phyloP scores from a whole-genome alignment of 2,329 filamentous ascomycete species.

The Calonectria fujianensis region DNA sequence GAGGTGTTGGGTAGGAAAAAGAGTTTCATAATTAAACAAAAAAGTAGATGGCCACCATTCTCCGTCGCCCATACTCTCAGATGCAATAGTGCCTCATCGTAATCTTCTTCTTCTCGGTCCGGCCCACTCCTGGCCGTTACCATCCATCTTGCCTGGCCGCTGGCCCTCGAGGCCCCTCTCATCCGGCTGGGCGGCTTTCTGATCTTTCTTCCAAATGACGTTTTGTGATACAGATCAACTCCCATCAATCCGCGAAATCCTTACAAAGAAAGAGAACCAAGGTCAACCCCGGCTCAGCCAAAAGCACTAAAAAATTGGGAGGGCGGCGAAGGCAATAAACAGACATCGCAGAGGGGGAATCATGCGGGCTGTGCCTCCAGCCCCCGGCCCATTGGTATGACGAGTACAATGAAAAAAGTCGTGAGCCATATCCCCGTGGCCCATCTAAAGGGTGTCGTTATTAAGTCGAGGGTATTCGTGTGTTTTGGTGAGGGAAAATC shows the following conservation, averaged over 20 bases:
- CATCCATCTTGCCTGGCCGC: slow-evolving; percentile 39
- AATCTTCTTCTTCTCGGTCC: slow-evolving; percentile 45
- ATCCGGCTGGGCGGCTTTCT: slow-evolving; percentile 48
- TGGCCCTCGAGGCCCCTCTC: slow-evolving; percentile 50
- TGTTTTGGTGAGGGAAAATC: slow-evolving; percentile 60
- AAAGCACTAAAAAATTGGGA: slow-evolving; percentile 52
- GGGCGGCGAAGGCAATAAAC: slow-evolving; percentile 45
- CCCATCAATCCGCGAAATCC: slow-evolving; percentile 57
- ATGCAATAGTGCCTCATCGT: slow-evolving; percentile 56
- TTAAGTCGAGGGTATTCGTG: slow-evolving; percentile 67
- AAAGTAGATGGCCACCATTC: slow-evolving; percentile 67
- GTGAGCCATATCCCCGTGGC: slow-evolving; percentile 63
- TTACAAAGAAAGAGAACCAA: slow-evolving; percentile 57
- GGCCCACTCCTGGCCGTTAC: slow-evolving; percentile 44
- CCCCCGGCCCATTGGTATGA: slow-evolving; percentile 55
- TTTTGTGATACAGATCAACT: slow-evolving; percentile 59
- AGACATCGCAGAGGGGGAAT: slow-evolving; percentile 44
- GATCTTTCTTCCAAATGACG: slow-evolving; percentile 53
- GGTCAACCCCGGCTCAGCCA: slow-evolving; percentile 54
- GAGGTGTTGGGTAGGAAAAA: slow-evolving; percentile 54
- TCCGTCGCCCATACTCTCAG: slow-evolving; percentile 57
- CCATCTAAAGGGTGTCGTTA: slow-evolving; percentile 62
- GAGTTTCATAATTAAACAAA: slow-evolving; percentile 71
- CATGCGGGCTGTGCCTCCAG: slow-evolving; percentile 46
- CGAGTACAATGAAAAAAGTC: slow-evolving; percentile 60